Base-by-base conservation (phyloP, 2,329 filamentous ascomycete species). In the Fusarium virguliforme region DNA sequence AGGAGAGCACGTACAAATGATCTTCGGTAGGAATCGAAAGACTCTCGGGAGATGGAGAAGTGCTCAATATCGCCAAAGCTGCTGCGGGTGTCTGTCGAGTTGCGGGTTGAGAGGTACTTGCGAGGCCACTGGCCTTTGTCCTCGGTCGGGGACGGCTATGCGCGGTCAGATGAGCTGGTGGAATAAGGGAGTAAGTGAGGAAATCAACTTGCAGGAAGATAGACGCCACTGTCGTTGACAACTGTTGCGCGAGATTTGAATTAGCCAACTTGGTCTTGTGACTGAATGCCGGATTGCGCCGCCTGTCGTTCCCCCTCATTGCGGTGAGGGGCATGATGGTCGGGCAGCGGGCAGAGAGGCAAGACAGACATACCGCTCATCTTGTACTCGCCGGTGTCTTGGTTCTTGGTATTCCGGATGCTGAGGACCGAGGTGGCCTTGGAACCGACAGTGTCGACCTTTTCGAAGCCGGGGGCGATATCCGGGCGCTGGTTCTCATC, bases 31-130 rank as follows among this genome's bases (percentile, higher is more conserved):
- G 95, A 97, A 80, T 98, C 96, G 78, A 98, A 98, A 2, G 95
- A 98, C 83, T 98, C 96, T 76, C 95, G 89, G 38, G 95, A 97
- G 79, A 98, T 98, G 70, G 92, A 94, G 80, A 98, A 98, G 13
- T 92, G 94, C 79, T 98, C 95, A 75, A 94, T 95, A 68, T 97
- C 94, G 75, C 91, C 90, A 65, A 93, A 85, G 74, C 92, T 89
- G 78, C 87, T 90, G 62, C 83, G 82, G 34, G 84, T 87, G 71
- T 89, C 86, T 72, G 83, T 85, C 6, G 89, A 90, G 46, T 83
- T 83, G 62, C 87, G 84, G 9, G 87, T 86, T 12, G 82, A 77
- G 62, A 89, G 81, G 67, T 86, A 85, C 68, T 85, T 83, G 73
- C 85, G 85, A 28, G 86, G 86, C 94, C 94, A 98, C 75, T 94